Percentiles rank a stretch among this genome's conserved stretches.
Conservation (phyloP, 495 filamentous ascomycete species). For the Evansstolkia leycettana region DNA sequence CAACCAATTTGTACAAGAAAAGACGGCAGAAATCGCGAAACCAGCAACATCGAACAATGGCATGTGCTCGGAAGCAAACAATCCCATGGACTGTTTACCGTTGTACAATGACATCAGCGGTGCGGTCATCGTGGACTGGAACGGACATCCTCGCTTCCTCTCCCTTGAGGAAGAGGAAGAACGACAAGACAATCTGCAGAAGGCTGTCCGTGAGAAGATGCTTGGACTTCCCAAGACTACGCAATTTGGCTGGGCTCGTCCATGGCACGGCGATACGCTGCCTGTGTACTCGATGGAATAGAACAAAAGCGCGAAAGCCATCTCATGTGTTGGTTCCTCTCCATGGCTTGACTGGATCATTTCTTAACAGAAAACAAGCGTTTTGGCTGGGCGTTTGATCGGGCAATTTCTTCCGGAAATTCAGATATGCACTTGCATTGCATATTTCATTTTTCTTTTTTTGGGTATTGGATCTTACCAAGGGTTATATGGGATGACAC, state of each 20-base stretch:
- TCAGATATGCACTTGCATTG: too few relatives aligned
- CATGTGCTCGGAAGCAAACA: not conserved
- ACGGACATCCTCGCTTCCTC: constrained; percentile 16
- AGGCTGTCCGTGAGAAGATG: constrained; percentile 19
- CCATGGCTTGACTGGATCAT: too few relatives aligned
- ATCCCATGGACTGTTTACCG: constrained; percentile 2
- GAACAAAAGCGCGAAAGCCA: too few relatives aligned
- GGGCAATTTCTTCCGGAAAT: too few relatives aligned
- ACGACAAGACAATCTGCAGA: constrained; percentile 7
- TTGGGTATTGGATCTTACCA: too few relatives aligned
- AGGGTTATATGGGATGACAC: too few relatives aligned
- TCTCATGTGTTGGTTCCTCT: too few relatives aligned
- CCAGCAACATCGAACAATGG: not conserved
- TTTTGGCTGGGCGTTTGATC: too few relatives aligned
- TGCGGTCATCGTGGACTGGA: constrained; percentile 15
- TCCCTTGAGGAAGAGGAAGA: constrained; percentile 16
- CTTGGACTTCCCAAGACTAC: constrained; percentile 13
- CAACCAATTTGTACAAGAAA: too few relatives aligned
- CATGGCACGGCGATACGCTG: constrained; percentile 3
- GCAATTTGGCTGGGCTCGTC: constrained; percentile 13
- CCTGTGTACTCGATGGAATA: constrained; percentile 11
- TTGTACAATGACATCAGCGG: constrained; percentile 20
- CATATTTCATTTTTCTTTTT: too few relatives aligned
- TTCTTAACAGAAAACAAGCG: too few relatives aligned
- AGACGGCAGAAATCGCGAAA: not conserved